Conservation (phyloP, 1,139 yeast species). For the Diutina rugosa region DNA sequence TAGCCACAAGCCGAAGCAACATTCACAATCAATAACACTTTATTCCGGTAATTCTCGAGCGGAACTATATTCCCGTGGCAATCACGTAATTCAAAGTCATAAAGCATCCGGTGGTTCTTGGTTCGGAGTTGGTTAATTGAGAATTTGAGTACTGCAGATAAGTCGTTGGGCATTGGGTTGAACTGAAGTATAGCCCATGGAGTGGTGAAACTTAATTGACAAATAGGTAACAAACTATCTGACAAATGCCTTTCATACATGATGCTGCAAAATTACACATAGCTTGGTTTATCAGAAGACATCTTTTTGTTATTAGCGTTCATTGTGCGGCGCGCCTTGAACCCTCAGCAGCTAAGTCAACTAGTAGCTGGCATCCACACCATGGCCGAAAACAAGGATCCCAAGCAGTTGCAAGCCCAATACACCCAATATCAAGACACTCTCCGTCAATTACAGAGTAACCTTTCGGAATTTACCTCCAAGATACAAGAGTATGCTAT, state of each 20-base stretch:
- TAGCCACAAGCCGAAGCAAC: conserved; percentile 35
- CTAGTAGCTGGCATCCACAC: neutral
- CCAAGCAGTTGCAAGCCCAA: conserved; percentile 40
- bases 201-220: no score
- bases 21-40: conserved; percentile 28
- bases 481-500: conserved; percentile 30
- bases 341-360: neutral
- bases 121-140: neutral
- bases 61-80: conserved; percentile 4
- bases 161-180: no score
- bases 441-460: conserved; percentile 43
- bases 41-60: conserved; percentile 14
- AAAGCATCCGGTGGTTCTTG: neutral
- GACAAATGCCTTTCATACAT: no score
- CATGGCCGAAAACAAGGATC: conserved; percentile 13
- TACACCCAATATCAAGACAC: conserved; percentile 53
- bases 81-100: neutral
- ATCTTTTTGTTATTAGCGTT: neutral
- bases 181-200: no score
- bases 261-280: no score
- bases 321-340: neutral
- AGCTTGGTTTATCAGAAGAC: no score
- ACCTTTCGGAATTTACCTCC: conserved; percentile 34
- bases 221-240: no score
- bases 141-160: neutral